A percentile compares a stretch with the other conserved stretches of the same genome.
Conservation (phyloP, 176 grass and related monocot genomes). For the Calamus simplicifolius region DNA sequence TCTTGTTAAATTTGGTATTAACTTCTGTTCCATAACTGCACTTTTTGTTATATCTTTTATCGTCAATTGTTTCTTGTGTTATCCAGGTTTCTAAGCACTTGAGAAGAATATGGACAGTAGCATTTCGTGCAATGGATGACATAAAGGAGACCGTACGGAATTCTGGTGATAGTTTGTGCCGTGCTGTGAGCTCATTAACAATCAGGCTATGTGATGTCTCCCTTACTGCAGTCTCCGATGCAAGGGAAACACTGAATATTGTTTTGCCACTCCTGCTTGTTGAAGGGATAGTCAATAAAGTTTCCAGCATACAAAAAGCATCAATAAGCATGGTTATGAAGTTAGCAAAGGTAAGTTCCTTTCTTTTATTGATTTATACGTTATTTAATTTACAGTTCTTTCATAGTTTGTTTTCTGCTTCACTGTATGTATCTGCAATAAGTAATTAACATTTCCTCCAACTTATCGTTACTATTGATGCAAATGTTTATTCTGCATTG, state of each 20-base stretch:
- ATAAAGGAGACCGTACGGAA: constrained; percentile 98
- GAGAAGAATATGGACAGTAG: constrained; percentile 75
- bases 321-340: constrained; percentile 93
- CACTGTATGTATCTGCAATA: no score
- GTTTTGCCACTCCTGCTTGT: constrained; percentile 84
- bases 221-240: constrained; percentile 69
- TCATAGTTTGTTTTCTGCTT: no score
- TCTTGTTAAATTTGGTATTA: no score
- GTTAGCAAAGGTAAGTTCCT: constrained; percentile 67
- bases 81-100: constrained; percentile 77
- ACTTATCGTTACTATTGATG: no score
- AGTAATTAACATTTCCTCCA: no score
- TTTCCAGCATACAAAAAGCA: constrained; percentile 83
- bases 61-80: constrained; percentile 9
- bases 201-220: constrained; percentile 75
- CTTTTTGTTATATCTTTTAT: no score
- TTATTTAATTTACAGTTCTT: no score
- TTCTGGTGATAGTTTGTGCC: constrained; percentile 87
- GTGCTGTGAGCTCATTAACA: constrained; percentile 79
- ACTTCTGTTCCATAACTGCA: no score
- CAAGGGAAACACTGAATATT: constrained; percentile 80
- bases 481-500: no score
- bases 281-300: constrained; percentile 97
- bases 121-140: constrained; percentile 96
- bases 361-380: constrained; percentile 7